These are phyloP conservation scores for Botrytis hyacinthi DNA, from an alignment of 2,329 filamentous ascomycete genomes.

Conservation along the genomic window DNA sequence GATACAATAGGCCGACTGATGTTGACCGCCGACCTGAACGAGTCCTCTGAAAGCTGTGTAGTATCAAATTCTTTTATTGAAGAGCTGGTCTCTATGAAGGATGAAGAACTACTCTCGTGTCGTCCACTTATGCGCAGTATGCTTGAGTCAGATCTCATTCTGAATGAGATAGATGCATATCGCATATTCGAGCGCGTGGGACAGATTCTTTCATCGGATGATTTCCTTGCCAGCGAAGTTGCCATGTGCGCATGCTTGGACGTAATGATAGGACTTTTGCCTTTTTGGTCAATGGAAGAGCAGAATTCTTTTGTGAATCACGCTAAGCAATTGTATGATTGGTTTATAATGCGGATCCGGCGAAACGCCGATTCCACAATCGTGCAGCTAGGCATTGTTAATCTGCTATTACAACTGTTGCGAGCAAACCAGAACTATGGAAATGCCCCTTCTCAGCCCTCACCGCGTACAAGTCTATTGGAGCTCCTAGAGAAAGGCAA, in stretches of 20 bases:
- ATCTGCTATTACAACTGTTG: constrained; percentile 69
- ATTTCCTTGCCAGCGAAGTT: constrained; percentile 72
- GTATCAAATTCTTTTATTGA: constrained; percentile 53
- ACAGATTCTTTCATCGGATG: constrained; percentile 52
- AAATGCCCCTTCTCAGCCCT: constrained; percentile 32
- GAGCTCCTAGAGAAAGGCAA: constrained; percentile 65
- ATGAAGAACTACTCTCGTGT: constrained; percentile 55
- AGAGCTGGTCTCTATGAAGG: constrained; percentile 47
- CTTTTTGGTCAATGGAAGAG: constrained; percentile 30
- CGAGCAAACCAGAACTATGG: constrained; percentile 66
- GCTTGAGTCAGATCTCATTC: constrained; percentile 53
- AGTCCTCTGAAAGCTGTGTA: constrained; percentile 36
- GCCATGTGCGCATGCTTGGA: constrained; percentile 66
- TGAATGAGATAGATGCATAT: constrained; percentile 47
- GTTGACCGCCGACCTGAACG: constrained; percentile 30
- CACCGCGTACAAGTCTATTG: constrained; percentile 70
- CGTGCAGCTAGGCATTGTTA: constrained; percentile 64
- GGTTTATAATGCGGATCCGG: constrained; percentile 66
- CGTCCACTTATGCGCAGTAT: constrained; percentile 51
- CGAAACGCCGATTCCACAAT: constrained; percentile 67
- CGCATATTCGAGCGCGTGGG: constrained; percentile 52
- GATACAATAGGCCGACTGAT: constrained; percentile 29
- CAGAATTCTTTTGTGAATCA: constrained; percentile 59
- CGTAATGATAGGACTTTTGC: constrained; percentile 54
- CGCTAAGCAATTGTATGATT: constrained; percentile 74